phyloP scores from a whole-genome alignment of 2,329 filamentous ascomycete species.

The Cryphonectria nitschkei region DNA sequence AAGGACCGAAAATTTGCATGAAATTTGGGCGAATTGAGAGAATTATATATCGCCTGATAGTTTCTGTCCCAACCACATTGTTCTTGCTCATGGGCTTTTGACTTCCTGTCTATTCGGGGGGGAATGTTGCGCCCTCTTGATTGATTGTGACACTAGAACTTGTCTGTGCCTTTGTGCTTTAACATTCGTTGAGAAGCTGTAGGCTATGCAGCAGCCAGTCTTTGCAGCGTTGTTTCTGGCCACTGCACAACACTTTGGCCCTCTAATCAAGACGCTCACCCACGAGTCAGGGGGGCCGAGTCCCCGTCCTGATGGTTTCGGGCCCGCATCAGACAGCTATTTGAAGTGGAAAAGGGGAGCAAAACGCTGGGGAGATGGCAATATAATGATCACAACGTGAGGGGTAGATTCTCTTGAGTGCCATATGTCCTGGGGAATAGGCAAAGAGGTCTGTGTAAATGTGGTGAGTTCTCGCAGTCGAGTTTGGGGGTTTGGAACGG shows the following conservation, averaged over 20 bases:
- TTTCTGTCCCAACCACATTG: not conserved
- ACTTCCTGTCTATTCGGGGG: not conserved
- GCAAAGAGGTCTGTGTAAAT: not conserved
- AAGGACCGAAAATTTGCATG: constrained; percentile 26
- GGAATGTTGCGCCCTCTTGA: not conserved
- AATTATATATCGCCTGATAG: not conserved
- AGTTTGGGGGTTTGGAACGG: not conserved
- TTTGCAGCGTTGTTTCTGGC: too few species aligned
- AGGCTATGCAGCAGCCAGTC: too few species aligned
- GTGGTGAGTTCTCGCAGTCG: not conserved
- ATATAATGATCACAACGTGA: not conserved
- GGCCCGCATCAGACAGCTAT: not conserved
- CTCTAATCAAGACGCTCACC: not conserved
- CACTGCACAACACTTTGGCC: too few species aligned
- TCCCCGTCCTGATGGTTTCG: not conserved
- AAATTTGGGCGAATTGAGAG: not conserved
- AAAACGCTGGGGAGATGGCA: not conserved
- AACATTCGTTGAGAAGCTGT: not conserved
- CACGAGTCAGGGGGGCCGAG: not conserved
- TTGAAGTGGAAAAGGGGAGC: not conserved
- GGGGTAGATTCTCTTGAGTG: not conserved
- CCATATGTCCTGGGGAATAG: not conserved
- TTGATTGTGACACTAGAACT: not conserved
- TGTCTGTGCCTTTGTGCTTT: not conserved
- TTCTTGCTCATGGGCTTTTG: not conserved